A percentile compares a stretch with the other conserved stretches of the same genome.
phyloP scores from a whole-genome alignment of 1,284 basidiomycete species.

The Trametes polyzona region DNA sequence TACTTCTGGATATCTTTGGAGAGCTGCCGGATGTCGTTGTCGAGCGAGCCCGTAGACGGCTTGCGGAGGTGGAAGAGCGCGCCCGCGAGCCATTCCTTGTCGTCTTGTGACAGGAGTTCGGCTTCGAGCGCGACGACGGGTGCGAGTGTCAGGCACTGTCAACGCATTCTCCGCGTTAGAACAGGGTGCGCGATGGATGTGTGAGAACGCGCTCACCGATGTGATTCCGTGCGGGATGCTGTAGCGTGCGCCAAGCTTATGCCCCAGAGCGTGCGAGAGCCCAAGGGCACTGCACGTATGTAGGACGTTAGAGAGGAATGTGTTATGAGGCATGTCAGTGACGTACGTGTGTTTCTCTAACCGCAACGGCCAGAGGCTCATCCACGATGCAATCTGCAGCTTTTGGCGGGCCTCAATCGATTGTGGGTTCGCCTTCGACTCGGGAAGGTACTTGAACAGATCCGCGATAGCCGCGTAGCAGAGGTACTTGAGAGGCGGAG shows the following conservation, averaged over 20 bases:
- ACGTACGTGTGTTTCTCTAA: conserved; percentile 55
- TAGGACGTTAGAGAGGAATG: background rate
- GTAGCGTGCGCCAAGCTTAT: conserved; percentile 78
- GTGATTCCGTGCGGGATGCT: conserved; percentile 83
- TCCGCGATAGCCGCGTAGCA: conserved; percentile 70
- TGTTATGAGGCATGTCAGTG: background rate
- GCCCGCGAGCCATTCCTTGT: conserved; percentile 61
- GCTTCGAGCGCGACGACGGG: conserved; percentile 65
- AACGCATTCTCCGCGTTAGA: too few species aligned
- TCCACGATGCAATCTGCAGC: conserved; percentile 78
- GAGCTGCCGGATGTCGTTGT: conserved; percentile 59
- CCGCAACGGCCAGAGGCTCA: conserved; percentile 74
- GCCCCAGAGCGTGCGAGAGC: conserved; percentile 75
- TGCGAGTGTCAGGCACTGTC: conserved; percentile 75
- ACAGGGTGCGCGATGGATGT: background rate
- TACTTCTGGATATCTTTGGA: conserved; percentile 59
- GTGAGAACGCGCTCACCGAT: conserved; percentile 51
- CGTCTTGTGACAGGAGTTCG: conserved; percentile 53
- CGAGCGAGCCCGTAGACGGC: conserved; percentile 60
- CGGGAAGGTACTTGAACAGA: conserved; percentile 74
- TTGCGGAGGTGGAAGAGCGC: conserved; percentile 59
- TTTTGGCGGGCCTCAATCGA: conserved; percentile 67
- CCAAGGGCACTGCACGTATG: conserved; percentile 58
- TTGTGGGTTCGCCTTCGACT: conserved; percentile 60
- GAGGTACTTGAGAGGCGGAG: conserved; percentile 65